Conservation (phyloP, 805 yeast species). For the Teunomyces tritomae region DNA sequence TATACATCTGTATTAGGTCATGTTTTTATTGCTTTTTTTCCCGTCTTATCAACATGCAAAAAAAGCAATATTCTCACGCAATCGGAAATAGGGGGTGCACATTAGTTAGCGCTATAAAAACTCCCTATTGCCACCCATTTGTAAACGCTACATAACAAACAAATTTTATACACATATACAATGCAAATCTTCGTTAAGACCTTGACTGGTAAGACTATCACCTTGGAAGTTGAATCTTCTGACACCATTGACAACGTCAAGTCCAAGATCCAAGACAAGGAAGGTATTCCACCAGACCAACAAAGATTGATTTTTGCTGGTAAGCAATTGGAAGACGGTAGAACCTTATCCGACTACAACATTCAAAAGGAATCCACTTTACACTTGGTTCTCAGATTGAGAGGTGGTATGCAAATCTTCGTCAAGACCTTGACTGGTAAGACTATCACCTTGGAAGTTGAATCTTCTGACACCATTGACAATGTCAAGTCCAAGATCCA, state of each 20-base stretch:
- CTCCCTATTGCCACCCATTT: conserved; percentile 5
- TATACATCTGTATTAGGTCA: not conserved
- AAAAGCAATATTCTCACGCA: conserved; percentile 1
- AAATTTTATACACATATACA: conserved; percentile 39
- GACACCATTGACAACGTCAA: conserved; percentile 98
- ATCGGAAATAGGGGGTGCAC: conserved; percentile 4
- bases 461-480: conserved; percentile 98
- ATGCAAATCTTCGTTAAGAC: conserved; percentile 99
- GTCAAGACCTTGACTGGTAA: conserved; percentile 99
- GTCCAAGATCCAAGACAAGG: conserved; percentile 98
- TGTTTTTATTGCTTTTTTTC: conserved; percentile 2
- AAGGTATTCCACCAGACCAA: conserved; percentile 99
- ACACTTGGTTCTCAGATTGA: conserved; percentile 93
- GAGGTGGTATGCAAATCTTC: conserved; percentile 99
- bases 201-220: conserved; percentile 98
- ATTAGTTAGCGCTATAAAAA: not conserved
- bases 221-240: conserved; percentile 97
- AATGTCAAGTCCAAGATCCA: conserved; percentile 97
- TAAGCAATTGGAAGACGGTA: conserved; percentile 98
- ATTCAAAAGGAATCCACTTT: conserved; percentile 99
- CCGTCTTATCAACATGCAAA: conserved; percentile 1
- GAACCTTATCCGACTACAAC: conserved; percentile 98
- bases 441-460: conserved; percentile 98
- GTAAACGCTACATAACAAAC: conserved; percentile 31
- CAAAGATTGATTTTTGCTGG: conserved; percentile 99